phyloP scores from a whole-genome alignment of 1,139 yeast genomes.

The Magnusiomyces suaveolens region DNA sequence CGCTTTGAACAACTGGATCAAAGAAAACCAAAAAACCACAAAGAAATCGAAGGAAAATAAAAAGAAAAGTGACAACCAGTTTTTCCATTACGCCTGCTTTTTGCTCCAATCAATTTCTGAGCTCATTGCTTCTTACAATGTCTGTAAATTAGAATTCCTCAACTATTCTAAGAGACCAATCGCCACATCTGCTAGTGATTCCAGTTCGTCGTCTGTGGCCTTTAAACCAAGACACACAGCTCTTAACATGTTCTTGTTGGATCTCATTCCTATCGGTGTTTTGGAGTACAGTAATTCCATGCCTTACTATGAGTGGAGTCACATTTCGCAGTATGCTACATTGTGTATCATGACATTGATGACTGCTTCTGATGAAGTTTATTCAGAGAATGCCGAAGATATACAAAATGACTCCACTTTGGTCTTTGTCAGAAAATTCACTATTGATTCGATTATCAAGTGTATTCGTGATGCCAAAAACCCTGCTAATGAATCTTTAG shows the following conservation, averaged over 20 bases:
- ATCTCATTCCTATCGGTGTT: conserved; percentile 51
- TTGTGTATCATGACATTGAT: conserved; percentile 36
- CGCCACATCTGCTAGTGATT: conserved; percentile 10
- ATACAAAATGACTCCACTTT: conserved; percentile 53
- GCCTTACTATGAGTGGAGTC: conserved; percentile 24
- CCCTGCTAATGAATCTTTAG: conserved; percentile 29
- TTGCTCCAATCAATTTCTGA: conserved; percentile 62
- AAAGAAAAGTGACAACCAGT: conserved; percentile 33
- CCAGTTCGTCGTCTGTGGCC: conserved; percentile 7
- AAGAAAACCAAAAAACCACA: conserved; percentile 22
- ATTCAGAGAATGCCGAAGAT: conserved; percentile 23
- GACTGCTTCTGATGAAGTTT: conserved; percentile 38
- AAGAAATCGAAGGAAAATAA: conserved; percentile 20
- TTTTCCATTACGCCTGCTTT: conserved; percentile 58
- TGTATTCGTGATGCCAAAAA: conserved; percentile 43
- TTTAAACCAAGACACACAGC: conserved; percentile 65
- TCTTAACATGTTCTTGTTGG: conserved; percentile 66
- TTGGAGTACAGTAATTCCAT: conserved; percentile 24
- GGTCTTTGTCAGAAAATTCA: conserved; percentile 61
- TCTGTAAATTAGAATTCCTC: conserved; percentile 71
- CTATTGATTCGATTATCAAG: conserved; percentile 61
- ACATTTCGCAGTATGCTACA: conserved; percentile 45
- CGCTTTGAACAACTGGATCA: conserved; percentile 18
- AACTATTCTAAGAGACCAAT: conserved; percentile 57
- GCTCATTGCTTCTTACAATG: conserved; percentile 65